These are phyloP conservation scores for Ascoidea asiatica DNA, from an alignment of 805 yeast genomes.

Conservation along the genomic window DNA sequence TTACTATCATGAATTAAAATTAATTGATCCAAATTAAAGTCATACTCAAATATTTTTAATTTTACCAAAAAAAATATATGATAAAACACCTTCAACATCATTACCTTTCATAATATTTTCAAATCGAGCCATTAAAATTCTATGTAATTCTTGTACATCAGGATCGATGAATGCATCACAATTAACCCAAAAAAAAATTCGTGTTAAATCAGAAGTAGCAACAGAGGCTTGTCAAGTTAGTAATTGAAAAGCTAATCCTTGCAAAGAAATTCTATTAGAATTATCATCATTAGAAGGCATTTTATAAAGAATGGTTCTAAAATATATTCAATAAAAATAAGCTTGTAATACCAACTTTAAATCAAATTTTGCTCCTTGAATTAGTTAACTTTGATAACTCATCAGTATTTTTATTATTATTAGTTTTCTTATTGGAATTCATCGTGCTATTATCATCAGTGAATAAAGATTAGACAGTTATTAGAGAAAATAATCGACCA, in stretches of 20 bases:
- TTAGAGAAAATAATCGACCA: conserved; percentile 71
- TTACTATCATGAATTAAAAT: conserved; percentile 86
- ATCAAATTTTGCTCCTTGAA: conserved; percentile 98
- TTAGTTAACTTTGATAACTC: no score
- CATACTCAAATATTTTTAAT: conserved; percentile 91
- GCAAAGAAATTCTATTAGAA: conserved; percentile 73
- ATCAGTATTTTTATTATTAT: no score
- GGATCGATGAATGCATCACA: conserved; percentile 95
- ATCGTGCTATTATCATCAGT: conserved; percentile 31
- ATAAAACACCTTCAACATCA: conserved; percentile 57
- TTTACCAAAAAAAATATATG: conserved; percentile 84
- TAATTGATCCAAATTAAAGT: conserved; percentile 75
- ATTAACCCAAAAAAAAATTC: conserved; percentile 94
- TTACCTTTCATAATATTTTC: conserved; percentile 90
- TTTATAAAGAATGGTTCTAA: conserved; percentile 75
- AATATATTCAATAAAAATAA: conserved; percentile 70
- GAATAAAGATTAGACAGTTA: conserved; percentile 68
- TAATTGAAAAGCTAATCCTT: conserved; percentile 71
- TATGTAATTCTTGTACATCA: conserved; percentile 92
- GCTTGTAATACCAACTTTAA: conserved; percentile 86
- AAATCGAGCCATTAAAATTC: conserved; percentile 88
- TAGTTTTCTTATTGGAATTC: no score
- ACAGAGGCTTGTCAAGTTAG: conserved; percentile 64
- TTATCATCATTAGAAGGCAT: conserved; percentile 65
- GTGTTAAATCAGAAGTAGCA: conserved; percentile 76